These are phyloP conservation scores for Bipolaris bicolor DNA, from an alignment of 2,329 filamentous ascomycete species.

Conservation along the genomic window DNA sequence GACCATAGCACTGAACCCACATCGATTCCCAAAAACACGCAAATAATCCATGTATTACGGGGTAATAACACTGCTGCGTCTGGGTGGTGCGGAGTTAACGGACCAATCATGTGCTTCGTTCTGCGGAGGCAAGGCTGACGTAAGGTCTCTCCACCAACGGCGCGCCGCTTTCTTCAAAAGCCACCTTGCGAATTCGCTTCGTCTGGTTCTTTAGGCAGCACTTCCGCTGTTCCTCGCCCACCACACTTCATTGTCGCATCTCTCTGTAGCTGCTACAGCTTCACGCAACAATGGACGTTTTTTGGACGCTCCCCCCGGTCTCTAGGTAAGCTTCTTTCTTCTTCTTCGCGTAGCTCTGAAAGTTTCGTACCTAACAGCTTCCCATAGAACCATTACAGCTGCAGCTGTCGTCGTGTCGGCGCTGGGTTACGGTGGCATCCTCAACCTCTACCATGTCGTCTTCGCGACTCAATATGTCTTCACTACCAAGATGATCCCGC, in stretches of 20 bases:
- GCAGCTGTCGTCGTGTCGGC: slow-evolving; percentile 68
- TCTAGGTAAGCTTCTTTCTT: slow-evolving; percentile 61
- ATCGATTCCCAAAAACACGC: neutral
- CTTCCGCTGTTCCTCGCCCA: slow-evolving; percentile 40
- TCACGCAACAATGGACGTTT: slow-evolving; percentile 60
- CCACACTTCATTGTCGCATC: slow-evolving; percentile 21
- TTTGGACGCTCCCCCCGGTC: slow-evolving; percentile 70
- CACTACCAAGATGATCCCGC: slow-evolving; percentile 58
- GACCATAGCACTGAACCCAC: neutral
- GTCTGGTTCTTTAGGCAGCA: slow-evolving; percentile 42
- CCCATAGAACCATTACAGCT: slow-evolving; percentile 69
- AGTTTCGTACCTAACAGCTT: slow-evolving; percentile 51
- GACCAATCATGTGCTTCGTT: slow-evolving; percentile 14
- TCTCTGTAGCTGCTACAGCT: slow-evolving; percentile 27
- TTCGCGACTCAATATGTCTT: slow-evolving; percentile 63
- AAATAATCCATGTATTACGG: neutral
- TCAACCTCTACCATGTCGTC: slow-evolving; percentile 60
- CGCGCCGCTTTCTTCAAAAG: slow-evolving; percentile 22
- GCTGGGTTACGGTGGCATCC: slow-evolving; percentile 63
- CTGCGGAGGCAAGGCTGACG: slow-evolving; percentile 14
- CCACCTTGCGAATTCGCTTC: slow-evolving; percentile 25
- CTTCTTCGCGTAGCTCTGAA: slow-evolving; percentile 3
- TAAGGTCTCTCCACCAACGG: slow-evolving; percentile 19
- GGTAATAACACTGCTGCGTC: neutral
- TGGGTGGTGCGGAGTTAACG: neutral